phyloP scores from a whole-genome alignment of 352 stramenopile genomes.

The Blastocystis sp. region DNA sequence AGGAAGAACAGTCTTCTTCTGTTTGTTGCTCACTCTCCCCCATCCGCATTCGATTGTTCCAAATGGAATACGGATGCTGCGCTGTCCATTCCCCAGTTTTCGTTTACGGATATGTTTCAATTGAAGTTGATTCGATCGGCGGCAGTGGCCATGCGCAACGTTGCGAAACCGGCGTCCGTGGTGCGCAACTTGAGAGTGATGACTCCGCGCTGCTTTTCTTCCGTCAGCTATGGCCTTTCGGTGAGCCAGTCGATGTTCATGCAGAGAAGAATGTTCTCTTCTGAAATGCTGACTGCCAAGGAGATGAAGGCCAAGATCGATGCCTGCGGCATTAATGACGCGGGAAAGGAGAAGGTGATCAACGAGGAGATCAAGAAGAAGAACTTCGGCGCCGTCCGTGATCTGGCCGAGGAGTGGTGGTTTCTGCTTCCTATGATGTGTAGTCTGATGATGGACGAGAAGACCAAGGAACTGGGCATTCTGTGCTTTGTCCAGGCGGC shows the following conservation, averaged over 20 bases:
- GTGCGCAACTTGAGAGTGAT: neutral
- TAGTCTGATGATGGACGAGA: conserved; percentile 28
- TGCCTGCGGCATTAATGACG: conserved; percentile 42
- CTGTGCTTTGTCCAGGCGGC: conserved; percentile 54
- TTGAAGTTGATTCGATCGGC: neutral
- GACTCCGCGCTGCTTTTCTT: neutral
- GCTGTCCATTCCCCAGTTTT: neutral
- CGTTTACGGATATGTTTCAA: neutral
- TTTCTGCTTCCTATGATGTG: neutral
- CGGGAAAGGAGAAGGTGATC: conserved; percentile 64
- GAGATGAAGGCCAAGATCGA: conserved; percentile 46
- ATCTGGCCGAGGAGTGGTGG: conserved; percentile 5
- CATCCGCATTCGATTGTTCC: neutral
- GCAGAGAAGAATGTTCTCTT: neutral
- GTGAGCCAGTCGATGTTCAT: neutral
- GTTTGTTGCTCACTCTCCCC: neutral
- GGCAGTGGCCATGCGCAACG: neutral
- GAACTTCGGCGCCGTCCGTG: conserved; percentile 44
- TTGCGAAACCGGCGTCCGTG: neutral
- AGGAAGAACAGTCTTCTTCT: neutral
- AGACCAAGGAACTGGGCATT: conserved; percentile 61
- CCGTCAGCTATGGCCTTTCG: neutral
- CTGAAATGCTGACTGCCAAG: neutral
- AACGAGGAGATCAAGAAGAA: conserved; percentile 36
- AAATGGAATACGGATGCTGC: neutral